These are phyloP conservation scores for Leptographium wingfieldii DNA, from an alignment of 2,329 filamentous ascomycete species.

Conservation along the genomic window DNA sequence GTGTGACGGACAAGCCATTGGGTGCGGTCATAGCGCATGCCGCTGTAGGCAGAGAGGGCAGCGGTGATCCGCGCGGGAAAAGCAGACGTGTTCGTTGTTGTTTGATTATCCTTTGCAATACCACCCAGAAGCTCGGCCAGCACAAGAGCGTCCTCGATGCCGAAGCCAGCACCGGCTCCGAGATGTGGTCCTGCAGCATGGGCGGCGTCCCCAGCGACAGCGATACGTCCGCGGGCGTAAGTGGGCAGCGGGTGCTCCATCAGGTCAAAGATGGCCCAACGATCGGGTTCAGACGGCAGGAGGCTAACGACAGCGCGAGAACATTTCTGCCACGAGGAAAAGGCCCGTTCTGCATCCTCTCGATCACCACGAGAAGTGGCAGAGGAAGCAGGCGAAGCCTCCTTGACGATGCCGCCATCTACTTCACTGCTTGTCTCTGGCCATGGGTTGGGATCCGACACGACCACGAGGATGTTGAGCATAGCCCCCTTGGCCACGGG, in stretches of 20 bases:
- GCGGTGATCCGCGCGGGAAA: constrained; percentile 4
- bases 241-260: constrained; percentile 29
- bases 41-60: constrained; percentile 26
- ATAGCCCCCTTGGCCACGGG: constrained; percentile 41
- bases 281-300: constrained; percentile 35
- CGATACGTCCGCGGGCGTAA: constrained; percentile 30
- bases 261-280: constrained; percentile 44
- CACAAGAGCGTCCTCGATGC: constrained; percentile 40
- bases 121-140: constrained; percentile 24
- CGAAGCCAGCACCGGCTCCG: constrained; percentile 42
- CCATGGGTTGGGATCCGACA: constrained; percentile 13
- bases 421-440: neutral
- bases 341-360: constrained; percentile 27
- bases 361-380: constrained; percentile 24
- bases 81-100: neutral
- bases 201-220: constrained; percentile 42
- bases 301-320: constrained; percentile 25
- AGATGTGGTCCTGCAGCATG: constrained; percentile 43
- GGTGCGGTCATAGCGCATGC: constrained; percentile 25
- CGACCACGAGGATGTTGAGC: constrained; percentile 43
- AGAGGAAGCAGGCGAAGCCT: neutral
- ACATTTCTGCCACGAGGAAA: constrained; percentile 26
- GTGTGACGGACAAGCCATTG: constrained; percentile 31
- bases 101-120: neutral
- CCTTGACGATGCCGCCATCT: neutral